Evolutionary conservation across 2,329 filamentous ascomycete species (phyloP).

Genomic region (Penicillium sp.): DNA sequence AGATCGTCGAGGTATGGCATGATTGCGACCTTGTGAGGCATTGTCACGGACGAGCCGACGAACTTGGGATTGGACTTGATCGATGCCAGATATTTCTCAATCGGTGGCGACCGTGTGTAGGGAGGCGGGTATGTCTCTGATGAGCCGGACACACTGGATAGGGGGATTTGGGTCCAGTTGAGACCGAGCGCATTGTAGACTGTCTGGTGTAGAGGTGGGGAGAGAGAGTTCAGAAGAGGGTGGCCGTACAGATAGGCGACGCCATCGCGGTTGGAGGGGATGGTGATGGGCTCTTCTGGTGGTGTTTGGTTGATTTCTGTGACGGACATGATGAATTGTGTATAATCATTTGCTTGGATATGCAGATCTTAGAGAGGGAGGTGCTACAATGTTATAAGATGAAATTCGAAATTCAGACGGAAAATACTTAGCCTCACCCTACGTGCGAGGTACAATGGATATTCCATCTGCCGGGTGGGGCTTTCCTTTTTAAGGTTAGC

Average conservation of each 20-base stretch:
- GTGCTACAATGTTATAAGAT: constrained; percentile 3
- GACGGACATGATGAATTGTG: constrained; percentile 25
- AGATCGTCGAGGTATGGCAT: constrained; percentile 71
- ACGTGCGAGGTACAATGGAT: neutral
- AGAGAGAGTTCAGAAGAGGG: constrained; percentile 57
- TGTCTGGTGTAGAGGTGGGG: constrained; percentile 56
- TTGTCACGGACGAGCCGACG: constrained; percentile 70
- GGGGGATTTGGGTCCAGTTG: constrained; percentile 54
- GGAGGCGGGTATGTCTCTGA: constrained; percentile 35
- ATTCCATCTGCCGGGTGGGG: constrained; percentile 1
- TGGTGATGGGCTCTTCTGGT: constrained; percentile 35
- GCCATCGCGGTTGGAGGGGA: constrained; percentile 43
- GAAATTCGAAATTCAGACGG: neutral
- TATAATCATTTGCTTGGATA: neutral
- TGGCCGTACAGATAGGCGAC: constrained; percentile 59
- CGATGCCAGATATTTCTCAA: constrained; percentile 36
- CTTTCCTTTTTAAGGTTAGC: neutral
- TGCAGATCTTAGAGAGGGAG: neutral
- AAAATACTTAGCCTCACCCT: constrained; percentile 1
- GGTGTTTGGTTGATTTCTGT: constrained; percentile 13
- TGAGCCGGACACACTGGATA: constrained; percentile 38
- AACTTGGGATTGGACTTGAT: constrained; percentile 43
- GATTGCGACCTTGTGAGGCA: constrained; percentile 81
- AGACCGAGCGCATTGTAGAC: constrained; percentile 53
- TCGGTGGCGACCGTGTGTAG: constrained; percentile 37